Evolutionary conservation across 495 filamentous ascomycete species (phyloP), one percentile per base, ranked within the genome.

Genomic region (Chaetomium fimeti): DNA sequence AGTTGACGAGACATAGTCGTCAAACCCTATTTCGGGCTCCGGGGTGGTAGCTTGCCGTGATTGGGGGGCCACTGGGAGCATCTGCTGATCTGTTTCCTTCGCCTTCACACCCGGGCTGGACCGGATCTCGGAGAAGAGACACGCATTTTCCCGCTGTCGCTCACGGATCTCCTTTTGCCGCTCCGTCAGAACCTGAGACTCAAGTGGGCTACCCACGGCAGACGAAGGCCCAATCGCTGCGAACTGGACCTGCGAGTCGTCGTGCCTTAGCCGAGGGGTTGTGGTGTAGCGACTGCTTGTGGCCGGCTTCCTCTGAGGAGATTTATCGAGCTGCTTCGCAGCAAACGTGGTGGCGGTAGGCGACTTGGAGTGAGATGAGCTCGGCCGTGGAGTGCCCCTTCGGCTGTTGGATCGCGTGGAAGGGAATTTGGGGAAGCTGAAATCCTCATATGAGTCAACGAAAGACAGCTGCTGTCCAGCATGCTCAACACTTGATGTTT

Each of bases 241-340:
- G 68, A 93, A 94, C 51, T 91, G 80, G 38, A 93, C 80, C 65
- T 93, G 90, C 6, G 91, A 92, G 73, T 93, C 84, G 67, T 93
- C 83, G 68, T 94, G 91, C 29, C 87, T 82, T 29, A 85, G 75
- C 27, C 78, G 82, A 3, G 78, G 72, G 22, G 72, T 71, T 2
- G 58, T 64, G 36, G 58, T 70, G 2, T 67, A 73, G 9, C 61
- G 63, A 9, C 51, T 69, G 43, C 25, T 56, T 63, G 54, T 56
- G 27, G 49, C 64, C 28, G 38, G 45, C 25, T 67, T 70, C 59
- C 57, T 57, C 16, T 63, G 72, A 13, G 76, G 71, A 5, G 80
- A 75, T 0, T 63, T 54, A 25, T 74, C 68, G 12, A 64, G 52
- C 11, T 64, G 70, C 45, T 69, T 69, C 61, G 73, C 77, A 5